Percentiles rank a stretch among this genome's conserved stretches.
These are phyloP conservation scores for Artemisia tridentata DNA, from an alignment of 129 eudicot genomes.

Conservation along the genomic window DNA sequence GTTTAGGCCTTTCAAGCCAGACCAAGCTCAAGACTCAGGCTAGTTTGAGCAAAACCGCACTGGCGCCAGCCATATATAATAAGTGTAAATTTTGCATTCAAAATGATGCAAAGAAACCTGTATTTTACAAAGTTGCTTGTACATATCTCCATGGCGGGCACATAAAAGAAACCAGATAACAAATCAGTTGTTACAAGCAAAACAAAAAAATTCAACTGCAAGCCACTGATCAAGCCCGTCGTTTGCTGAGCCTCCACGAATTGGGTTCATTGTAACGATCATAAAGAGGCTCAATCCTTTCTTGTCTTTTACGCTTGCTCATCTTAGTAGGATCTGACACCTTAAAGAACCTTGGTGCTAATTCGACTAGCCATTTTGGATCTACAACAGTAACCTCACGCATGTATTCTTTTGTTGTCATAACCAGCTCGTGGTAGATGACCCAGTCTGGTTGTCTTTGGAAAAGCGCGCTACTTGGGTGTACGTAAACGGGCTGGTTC, in stretches of 20 bases:
- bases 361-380: constrained; percentile 55
- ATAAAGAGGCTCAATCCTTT: constrained; percentile 83
- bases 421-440: constrained; percentile 52
- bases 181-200: neutral
- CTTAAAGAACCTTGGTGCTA: constrained; percentile 77
- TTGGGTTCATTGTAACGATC: constrained; percentile 86
- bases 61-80: too few species aligned
- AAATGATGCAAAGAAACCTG: neutral
- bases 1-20: too few species aligned
- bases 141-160: neutral
- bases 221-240: constrained; percentile 53
- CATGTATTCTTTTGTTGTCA: constrained; percentile 64
- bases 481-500: constrained; percentile 44
- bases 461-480: constrained; percentile 41
- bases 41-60: too few species aligned
- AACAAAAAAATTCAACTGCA: neutral
- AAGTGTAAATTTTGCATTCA: too few species aligned
- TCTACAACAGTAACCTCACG: constrained; percentile 43
- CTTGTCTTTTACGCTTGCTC: constrained; percentile 88
- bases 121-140: neutral
- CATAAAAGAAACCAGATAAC: neutral
- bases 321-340: constrained; percentile 74
- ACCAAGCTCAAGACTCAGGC: too few species aligned
- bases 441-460: constrained; percentile 41
- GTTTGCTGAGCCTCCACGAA: constrained; percentile 87